Percentiles rank a stretch among this genome's conserved stretches.
Conservation (phyloP, 148 eudicot species). For the Camellia granthamiana region DNA sequence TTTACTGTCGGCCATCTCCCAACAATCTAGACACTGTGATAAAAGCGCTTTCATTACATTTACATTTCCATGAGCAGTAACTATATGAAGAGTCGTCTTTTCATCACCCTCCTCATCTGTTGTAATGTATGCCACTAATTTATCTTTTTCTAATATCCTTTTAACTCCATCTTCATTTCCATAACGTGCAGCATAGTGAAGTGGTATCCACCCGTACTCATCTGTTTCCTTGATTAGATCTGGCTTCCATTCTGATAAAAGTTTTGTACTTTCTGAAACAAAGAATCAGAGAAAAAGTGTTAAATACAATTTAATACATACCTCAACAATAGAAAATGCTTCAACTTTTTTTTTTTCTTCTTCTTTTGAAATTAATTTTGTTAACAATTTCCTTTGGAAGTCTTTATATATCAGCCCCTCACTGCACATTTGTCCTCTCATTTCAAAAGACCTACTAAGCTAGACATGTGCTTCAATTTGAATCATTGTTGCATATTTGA, state of each 20-base stretch:
- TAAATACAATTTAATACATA: too few species aligned
- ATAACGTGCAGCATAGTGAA: constrained; percentile 6
- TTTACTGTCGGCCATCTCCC: not conserved
- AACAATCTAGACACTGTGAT: not conserved
- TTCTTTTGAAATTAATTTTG: too few species aligned
- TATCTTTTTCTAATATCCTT: not conserved
- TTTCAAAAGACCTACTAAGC: too few species aligned
- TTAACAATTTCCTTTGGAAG: too few species aligned
- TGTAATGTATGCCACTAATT: not conserved
- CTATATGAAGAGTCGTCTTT: constrained; percentile 9
- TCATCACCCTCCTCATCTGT: not conserved
- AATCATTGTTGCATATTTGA: too few species aligned
- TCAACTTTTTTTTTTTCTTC: too few species aligned
- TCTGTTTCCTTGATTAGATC: not conserved
- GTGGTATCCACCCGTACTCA: constrained; percentile 1
- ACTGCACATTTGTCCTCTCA: too few species aligned
- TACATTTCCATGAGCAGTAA: not conserved
- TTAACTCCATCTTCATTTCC: not conserved
- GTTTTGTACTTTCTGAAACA: not conserved
- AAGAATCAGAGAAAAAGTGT: too few species aligned
- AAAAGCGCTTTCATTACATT: not conserved
- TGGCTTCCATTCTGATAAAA: not conserved
- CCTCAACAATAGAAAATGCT: too few species aligned
- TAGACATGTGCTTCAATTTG: too few species aligned
- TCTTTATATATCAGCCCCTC: too few species aligned